Conservation (phyloP, 495 filamentous ascomycete genomes). For the Podospora bellae-mahoneyi region DNA sequence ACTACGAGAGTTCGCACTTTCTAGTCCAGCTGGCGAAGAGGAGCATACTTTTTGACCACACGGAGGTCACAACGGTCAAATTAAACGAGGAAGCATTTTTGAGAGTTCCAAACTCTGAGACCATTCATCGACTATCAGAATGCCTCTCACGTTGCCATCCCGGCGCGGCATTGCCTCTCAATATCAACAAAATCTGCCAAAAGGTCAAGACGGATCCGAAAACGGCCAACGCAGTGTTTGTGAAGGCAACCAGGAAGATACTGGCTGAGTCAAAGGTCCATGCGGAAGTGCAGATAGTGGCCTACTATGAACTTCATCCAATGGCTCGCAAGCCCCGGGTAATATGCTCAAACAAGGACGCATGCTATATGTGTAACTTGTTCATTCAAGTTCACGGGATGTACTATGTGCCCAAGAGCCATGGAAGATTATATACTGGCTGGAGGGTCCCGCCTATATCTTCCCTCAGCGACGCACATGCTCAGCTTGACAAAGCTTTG, state of each 20-base stretch:
- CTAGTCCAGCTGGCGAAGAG: constrained; percentile 33
- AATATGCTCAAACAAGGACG: constrained; percentile 49
- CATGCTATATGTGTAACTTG: constrained; percentile 49
- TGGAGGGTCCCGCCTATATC: constrained; percentile 33
- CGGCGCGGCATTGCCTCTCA: neutral
- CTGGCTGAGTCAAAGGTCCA: constrained; percentile 41
- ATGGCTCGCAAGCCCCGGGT: constrained; percentile 36
- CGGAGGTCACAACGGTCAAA: constrained; percentile 27
- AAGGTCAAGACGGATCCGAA: neutral
- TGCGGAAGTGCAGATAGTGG: constrained; percentile 50
- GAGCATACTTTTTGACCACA: constrained; percentile 22
- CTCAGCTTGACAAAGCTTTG: constrained; percentile 15
- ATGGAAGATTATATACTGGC: constrained; percentile 42
- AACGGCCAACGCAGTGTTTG: constrained; percentile 1
- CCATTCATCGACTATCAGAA: neutral
- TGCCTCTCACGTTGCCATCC: constrained; percentile 7
- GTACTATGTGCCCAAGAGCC: constrained; percentile 38
- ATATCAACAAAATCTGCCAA: neutral
- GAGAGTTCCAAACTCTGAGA: constrained; percentile 5
- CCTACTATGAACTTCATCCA: constrained; percentile 37
- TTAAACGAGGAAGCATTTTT: constrained; percentile 28
- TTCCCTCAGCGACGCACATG: constrained; percentile 3
- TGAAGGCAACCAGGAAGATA: constrained; percentile 10
- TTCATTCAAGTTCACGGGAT: constrained; percentile 42
- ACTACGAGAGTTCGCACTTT: constrained; percentile 33